phyloP scores from a whole-genome alignment of 805 yeast genomes.

The Cyberlindnera americana region DNA sequence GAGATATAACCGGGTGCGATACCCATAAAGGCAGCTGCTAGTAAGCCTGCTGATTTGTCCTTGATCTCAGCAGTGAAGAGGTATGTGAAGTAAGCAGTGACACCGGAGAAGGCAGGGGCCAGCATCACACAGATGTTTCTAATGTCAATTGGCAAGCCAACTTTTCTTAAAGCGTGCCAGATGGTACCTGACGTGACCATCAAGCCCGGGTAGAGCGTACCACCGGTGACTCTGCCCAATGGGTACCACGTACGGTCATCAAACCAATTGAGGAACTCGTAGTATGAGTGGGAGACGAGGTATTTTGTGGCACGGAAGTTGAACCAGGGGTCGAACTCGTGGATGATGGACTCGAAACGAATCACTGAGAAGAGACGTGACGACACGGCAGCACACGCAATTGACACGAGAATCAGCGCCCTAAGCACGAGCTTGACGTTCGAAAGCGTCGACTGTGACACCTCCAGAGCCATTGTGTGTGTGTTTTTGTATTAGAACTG shows the following conservation, averaged over 20 bases:
- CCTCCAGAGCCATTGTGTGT: slow-evolving; percentile 16
- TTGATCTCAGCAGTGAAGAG: slow-evolving; percentile 87
- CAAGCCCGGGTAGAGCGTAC: slow-evolving; percentile 95
- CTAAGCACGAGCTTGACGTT: slow-evolving; percentile 37
- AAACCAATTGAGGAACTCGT: slow-evolving; percentile 95
- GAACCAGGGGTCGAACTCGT: slow-evolving; percentile 97
- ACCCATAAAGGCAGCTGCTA: slow-evolving; percentile 93
- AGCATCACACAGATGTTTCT: slow-evolving; percentile 93
- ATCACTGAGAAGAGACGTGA: slow-evolving; percentile 95
- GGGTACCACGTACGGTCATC: slow-evolving; percentile 99
- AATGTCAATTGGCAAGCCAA: slow-evolving; percentile 85
- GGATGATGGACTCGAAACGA: slow-evolving; percentile 93
- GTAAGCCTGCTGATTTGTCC: slow-evolving; percentile 81
- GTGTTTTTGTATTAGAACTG: not conserved
- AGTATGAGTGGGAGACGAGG: slow-evolving; percentile 75
- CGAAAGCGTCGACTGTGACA: slow-evolving; percentile 21
- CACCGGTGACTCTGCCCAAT: slow-evolving; percentile 97
- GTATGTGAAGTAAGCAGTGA: slow-evolving; percentile 89
- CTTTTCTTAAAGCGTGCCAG: slow-evolving; percentile 63
- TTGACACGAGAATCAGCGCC: slow-evolving; percentile 63
- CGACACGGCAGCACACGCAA: slow-evolving; percentile 89
- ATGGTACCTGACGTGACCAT: slow-evolving; percentile 96
- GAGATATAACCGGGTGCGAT: slow-evolving; percentile 99
- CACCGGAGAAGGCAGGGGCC: slow-evolving; percentile 94
- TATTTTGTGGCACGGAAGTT: slow-evolving; percentile 95